These are phyloP conservation scores for Allomyces macrogynus DNA, from an alignment of 192 early-diverging fungal species.

Conservation along the genomic window DNA sequence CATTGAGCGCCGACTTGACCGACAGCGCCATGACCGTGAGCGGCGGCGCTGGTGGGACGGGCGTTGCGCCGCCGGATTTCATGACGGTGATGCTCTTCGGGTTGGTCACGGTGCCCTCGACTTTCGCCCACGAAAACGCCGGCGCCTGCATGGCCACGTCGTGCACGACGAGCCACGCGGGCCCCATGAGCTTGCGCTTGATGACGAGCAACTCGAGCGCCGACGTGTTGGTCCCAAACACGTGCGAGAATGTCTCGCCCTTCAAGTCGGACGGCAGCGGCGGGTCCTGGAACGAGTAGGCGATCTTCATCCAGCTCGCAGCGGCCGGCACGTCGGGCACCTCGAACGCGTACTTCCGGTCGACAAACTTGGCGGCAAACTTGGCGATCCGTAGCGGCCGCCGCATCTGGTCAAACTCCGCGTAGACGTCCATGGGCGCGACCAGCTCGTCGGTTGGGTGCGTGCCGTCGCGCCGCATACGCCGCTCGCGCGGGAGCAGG, in stretches of 20 bases:
- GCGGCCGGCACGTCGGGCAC: constrained; percentile 51
- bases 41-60: constrained; percentile 37
- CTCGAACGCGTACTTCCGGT: constrained; percentile 85
- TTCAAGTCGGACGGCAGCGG: constrained; percentile 28
- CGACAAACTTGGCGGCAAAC: constrained; percentile 38
- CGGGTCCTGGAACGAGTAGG: constrained; percentile 49
- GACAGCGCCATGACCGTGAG: constrained; percentile 71
- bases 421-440: constrained; percentile 42
- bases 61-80: constrained; percentile 14
- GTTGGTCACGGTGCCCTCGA: constrained; percentile 42
- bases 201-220: constrained; percentile 86
- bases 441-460: constrained; percentile 31
- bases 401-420: constrained; percentile 48
- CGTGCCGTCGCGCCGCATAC: neutral
- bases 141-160: constrained; percentile 20
- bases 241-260: constrained; percentile 58
- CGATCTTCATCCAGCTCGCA: constrained; percentile 69
- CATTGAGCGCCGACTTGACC: constrained; percentile 65
- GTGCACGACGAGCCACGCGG: constrained; percentile 69
- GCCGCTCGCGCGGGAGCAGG: constrained; percentile 53
- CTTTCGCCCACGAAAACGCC: constrained; percentile 75
- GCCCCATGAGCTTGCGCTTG: constrained; percentile 89
- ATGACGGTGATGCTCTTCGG: constrained; percentile 46
- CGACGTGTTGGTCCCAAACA: constrained; percentile 71
- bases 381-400: constrained; percentile 27